These are phyloP conservation scores for Cucurbita maxima DNA, from an alignment of 306 rosid species.

Conservation along the genomic window DNA sequence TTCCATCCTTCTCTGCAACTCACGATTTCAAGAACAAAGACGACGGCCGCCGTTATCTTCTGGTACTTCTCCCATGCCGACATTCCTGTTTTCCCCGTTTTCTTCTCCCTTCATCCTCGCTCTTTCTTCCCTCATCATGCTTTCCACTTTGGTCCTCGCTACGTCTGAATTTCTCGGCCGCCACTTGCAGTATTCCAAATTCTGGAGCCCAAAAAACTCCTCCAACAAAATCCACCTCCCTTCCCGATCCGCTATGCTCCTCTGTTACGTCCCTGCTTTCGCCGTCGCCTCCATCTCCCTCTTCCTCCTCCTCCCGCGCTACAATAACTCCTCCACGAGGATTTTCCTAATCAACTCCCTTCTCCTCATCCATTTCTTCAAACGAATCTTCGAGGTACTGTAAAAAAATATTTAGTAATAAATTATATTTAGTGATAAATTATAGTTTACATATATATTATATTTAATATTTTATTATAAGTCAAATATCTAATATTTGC, in stretches of 20 bases:
- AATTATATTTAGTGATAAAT: too few relatives aligned
- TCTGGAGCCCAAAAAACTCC: constrained; percentile 7
- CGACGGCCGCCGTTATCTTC: too few relatives aligned
- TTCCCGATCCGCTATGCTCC: constrained; percentile 40
- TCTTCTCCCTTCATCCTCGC: constrained; percentile 23
- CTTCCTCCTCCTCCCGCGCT: constrained; percentile 14
- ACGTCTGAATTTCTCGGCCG: constrained; percentile 27
- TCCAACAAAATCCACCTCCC: constrained; percentile 13
- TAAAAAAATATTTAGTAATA: too few relatives aligned
- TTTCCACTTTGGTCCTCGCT: constrained; percentile 11
- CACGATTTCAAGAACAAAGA: too few relatives aligned
- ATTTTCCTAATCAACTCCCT: constrained; percentile 23
- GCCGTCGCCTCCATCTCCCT: constrained; percentile 28
- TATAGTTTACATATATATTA: too few relatives aligned
- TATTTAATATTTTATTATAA: too few relatives aligned
- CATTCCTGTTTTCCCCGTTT: constrained; percentile 29
- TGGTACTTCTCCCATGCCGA: too few relatives aligned
- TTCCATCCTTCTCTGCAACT: too few relatives aligned
- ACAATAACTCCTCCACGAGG: constrained; percentile 22
- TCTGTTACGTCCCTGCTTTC: constrained; percentile 48
- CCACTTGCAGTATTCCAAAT: constrained; percentile 48
- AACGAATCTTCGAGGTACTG: constrained; percentile 56
- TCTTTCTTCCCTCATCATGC: constrained; percentile 20
- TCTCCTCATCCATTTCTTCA: constrained; percentile 45
- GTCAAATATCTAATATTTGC: too few relatives aligned